phyloP scores from a whole-genome alignment of 805 yeast species.

The Phaffomyces opuntiae region DNA sequence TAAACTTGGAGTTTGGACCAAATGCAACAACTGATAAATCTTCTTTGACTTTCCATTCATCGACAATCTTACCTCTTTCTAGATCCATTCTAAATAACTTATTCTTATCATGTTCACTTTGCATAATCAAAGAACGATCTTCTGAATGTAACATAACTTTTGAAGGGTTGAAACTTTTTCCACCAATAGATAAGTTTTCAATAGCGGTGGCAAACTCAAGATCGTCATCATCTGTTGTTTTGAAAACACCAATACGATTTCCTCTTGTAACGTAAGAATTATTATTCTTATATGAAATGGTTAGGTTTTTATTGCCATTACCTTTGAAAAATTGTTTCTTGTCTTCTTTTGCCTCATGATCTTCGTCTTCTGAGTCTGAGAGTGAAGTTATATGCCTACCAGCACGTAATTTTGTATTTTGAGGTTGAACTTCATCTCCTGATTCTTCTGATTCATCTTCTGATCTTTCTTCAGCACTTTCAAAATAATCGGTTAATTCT shows the following conservation, averaged over 20 bases:
- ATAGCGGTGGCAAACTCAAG: constrained; percentile 65
- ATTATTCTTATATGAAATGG: constrained; percentile 63
- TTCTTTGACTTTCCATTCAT: constrained; percentile 66
- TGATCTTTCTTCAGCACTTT: constrained; percentile 7
- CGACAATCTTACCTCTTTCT: constrained; percentile 74
- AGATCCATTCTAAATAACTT: constrained; percentile 70
- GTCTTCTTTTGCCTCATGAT: constrained; percentile 26
- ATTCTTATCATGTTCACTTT: constrained; percentile 40
- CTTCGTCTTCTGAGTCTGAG: constrained; percentile 32
- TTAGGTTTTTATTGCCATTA: constrained; percentile 55
- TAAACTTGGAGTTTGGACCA: constrained; percentile 67
- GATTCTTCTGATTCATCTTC: constrained; percentile 23
- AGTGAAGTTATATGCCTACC: constrained; percentile 17
- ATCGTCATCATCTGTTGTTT: constrained; percentile 41
- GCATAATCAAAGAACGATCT: constrained; percentile 63
- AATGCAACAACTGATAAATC: constrained; percentile 44
- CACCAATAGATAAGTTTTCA: constrained; percentile 45
- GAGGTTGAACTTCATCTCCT: constrained; percentile 28
- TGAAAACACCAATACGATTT: constrained; percentile 73
- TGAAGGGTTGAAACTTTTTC: constrained; percentile 46
- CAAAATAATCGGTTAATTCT: constrained; percentile 25
- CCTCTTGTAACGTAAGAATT: constrained; percentile 78
- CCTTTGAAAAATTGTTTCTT: constrained; percentile 20
- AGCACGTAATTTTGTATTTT: constrained; percentile 14
- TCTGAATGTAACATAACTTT: constrained; percentile 72